Percentiles rank a stretch among this genome's conserved stretches.
These are phyloP conservation scores for Aspergillus ruber DNA, from an alignment of 2,329 filamentous ascomycete species.

Conservation along the genomic window DNA sequence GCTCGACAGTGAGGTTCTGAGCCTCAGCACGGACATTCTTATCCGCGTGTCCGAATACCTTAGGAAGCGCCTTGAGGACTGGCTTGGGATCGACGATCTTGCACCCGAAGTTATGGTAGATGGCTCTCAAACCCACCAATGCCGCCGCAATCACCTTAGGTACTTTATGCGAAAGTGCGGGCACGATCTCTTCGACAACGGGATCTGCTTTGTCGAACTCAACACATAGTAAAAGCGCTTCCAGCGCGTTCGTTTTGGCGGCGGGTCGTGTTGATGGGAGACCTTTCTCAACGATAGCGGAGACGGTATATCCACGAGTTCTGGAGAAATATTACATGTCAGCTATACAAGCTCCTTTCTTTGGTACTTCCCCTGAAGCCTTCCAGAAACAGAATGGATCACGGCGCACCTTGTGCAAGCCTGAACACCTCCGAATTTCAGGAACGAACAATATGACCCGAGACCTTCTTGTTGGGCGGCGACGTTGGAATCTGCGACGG, in stretches of 20 bases:
- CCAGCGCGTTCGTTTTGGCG: slow-evolving; percentile 78
- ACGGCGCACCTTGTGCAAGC: slow-evolving; percentile 60
- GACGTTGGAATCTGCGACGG: slow-evolving; percentile 90
- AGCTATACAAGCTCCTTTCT: neutral
- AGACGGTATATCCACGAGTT: slow-evolving; percentile 68
- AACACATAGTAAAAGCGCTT: slow-evolving; percentile 80
- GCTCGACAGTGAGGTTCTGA: slow-evolving; percentile 82
- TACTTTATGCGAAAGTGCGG: slow-evolving; percentile 76
- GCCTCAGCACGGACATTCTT: slow-evolving; percentile 96
- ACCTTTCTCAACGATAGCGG: slow-evolving; percentile 83
- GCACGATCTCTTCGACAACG: slow-evolving; percentile 83
- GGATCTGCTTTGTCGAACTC: slow-evolving; percentile 82
- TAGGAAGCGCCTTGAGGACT: slow-evolving; percentile 78
- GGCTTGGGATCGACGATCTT: slow-evolving; percentile 91
- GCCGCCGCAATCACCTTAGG: slow-evolving; percentile 79
- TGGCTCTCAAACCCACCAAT: slow-evolving; percentile 68
- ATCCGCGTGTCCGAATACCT: slow-evolving; percentile 91
- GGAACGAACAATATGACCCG: slow-evolving; percentile 77
- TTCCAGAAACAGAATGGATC: neutral
- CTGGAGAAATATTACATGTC: slow-evolving; percentile 33
- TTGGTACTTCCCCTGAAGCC: neutral
- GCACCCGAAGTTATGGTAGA: slow-evolving; percentile 91
- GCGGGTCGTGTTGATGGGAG: slow-evolving; percentile 79
- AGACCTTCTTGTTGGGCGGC: slow-evolving; percentile 93
- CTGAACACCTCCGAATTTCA: slow-evolving; percentile 81